A percentile compares a stretch with the other conserved stretches of the same genome.
Evolutionary conservation across 2,329 filamentous ascomycete species (phyloP).

Genomic region (Botrytis pseudocinerea): DNA sequence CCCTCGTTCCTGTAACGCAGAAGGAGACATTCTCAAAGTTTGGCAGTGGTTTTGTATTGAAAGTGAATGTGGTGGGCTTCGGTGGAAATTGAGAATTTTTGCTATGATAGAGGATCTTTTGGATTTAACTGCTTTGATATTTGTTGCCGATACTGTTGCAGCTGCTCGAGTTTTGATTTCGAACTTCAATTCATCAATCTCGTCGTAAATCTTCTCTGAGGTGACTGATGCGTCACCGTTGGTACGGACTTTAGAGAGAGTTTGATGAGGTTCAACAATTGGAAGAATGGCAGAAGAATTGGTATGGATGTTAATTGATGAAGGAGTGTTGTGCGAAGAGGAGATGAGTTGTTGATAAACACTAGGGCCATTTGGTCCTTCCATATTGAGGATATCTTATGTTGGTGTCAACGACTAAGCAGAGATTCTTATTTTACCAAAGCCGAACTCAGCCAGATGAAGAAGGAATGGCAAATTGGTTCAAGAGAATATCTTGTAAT

Average conservation of each 20-base stretch:
- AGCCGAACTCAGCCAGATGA: neutral
- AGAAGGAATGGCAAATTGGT: neutral
- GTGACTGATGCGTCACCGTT: constrained; percentile 8
- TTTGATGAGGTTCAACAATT: constrained; percentile 1
- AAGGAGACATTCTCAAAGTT: neutral
- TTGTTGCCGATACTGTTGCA: neutral
- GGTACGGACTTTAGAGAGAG: neutral
- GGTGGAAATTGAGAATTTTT: constrained; percentile 15
- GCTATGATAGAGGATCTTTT: constrained; percentile 1
- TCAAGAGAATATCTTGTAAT: neutral
- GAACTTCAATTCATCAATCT: constrained; percentile 21
- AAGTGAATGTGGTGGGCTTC: constrained; percentile 1
- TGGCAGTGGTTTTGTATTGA: neutral
- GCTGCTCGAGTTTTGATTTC: constrained; percentile 12
- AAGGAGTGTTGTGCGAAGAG: neutral
- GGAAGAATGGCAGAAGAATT: constrained; percentile 2
- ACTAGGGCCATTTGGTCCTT: constrained; percentile 9
- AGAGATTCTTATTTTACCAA: neutral
- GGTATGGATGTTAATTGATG: constrained; percentile 1
- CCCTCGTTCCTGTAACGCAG: neutral
- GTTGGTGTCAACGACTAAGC: neutral
- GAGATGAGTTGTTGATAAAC: constrained; percentile 5
- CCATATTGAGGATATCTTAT: constrained; percentile 19
- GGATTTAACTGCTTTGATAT: neutral
- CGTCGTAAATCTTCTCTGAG: constrained; percentile 18